These are phyloP conservation scores for Didymella segeticola DNA, from an alignment of 2,329 filamentous ascomycete genomes.

Conservation along the genomic window DNA sequence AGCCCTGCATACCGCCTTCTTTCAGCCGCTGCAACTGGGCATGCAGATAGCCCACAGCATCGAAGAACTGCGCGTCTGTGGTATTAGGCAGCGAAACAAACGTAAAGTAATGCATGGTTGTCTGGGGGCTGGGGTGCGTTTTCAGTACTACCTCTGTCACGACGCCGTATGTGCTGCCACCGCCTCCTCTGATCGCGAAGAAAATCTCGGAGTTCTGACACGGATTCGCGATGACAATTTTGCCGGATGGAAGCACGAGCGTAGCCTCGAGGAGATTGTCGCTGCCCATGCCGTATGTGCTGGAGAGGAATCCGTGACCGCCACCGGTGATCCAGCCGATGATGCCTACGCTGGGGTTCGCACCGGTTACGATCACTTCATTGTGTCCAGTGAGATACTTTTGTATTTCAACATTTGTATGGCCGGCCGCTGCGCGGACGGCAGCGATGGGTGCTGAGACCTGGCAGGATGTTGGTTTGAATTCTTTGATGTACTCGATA, in stretches of 20 bases:
- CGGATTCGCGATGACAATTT: slow-evolving; percentile 25
- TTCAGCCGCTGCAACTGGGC: slow-evolving; percentile 33
- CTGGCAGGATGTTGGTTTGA: slow-evolving; percentile 26
- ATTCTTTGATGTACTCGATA: slow-evolving; percentile 29
- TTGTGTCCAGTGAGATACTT: slow-evolving; percentile 21
- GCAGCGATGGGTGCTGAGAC: slow-evolving; percentile 9
- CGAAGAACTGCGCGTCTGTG: slow-evolving; percentile 23
- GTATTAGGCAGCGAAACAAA: slow-evolving; percentile 16
- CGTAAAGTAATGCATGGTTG: slow-evolving; percentile 23
- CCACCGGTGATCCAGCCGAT: slow-evolving; percentile 51
- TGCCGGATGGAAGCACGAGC: slow-evolving; percentile 38
- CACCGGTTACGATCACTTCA: slow-evolving; percentile 29
- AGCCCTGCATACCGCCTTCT: slow-evolving; percentile 37
- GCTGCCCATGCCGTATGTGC: slow-evolving; percentile 47
- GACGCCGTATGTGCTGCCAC: slow-evolving; percentile 53
- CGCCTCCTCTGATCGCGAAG: slow-evolving; percentile 52
- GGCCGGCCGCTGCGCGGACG: slow-evolving; percentile 30
- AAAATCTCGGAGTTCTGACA: slow-evolving; percentile 45
- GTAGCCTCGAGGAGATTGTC: slow-evolving; percentile 47
- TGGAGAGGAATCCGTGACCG: slow-evolving; percentile 48
- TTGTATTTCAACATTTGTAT: slow-evolving; percentile 28
- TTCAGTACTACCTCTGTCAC: slow-evolving; percentile 34
- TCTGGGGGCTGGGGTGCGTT: slow-evolving; percentile 39
- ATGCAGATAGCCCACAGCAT: slow-evolving; percentile 30
- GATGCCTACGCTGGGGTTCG: slow-evolving; percentile 46